Conservation (phyloP, 2,329 filamentous ascomycete species). For the Pyrenophora tritici-repentis region DNA sequence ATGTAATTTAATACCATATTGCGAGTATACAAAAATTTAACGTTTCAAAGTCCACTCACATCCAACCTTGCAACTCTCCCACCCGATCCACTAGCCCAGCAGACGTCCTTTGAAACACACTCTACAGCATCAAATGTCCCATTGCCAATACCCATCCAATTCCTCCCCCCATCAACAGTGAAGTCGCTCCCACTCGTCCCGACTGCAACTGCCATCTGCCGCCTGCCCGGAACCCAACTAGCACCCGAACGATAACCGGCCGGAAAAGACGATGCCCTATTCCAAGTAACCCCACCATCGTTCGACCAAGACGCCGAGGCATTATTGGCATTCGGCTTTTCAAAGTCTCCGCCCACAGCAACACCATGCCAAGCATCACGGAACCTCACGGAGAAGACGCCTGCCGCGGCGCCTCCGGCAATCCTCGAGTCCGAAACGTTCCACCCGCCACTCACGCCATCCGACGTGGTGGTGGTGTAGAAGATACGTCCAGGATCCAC, state of each 20-base stretch:
- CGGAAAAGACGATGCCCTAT: constrained; percentile 26
- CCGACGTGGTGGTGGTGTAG: constrained; percentile 15
- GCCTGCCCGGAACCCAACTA: constrained; percentile 29
- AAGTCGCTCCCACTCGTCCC: constrained; percentile 36
- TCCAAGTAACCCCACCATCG: constrained; percentile 32
- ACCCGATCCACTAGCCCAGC: constrained; percentile 35
- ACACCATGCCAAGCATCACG: constrained; percentile 29
- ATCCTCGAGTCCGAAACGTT: constrained; percentile 27
- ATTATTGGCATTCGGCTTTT: constrained; percentile 26
- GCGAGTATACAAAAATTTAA: too few relatives aligned
- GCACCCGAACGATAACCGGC: constrained; percentile 34
- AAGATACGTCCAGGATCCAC: constrained; percentile 33
- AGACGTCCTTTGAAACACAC: constrained; percentile 21
- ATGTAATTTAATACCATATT: too few relatives aligned
- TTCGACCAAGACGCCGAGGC: constrained; percentile 32
- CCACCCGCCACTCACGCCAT: constrained; percentile 22
- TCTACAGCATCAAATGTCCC: constrained; percentile 37
- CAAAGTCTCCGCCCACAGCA: constrained; percentile 35
- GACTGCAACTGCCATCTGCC: constrained; percentile 27
- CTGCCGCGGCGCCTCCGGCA: constrained; percentile 31
- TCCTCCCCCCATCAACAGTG: constrained; percentile 34
- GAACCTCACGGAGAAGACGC: constrained; percentile 38
- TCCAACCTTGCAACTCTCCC: constrained; percentile 28
- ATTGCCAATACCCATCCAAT: constrained; percentile 31
- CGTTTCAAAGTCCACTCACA: not conserved